Evolutionary conservation across 2,329 filamentous ascomycete species (phyloP).

Genomic region (Rhynchosporium secalis): DNA sequence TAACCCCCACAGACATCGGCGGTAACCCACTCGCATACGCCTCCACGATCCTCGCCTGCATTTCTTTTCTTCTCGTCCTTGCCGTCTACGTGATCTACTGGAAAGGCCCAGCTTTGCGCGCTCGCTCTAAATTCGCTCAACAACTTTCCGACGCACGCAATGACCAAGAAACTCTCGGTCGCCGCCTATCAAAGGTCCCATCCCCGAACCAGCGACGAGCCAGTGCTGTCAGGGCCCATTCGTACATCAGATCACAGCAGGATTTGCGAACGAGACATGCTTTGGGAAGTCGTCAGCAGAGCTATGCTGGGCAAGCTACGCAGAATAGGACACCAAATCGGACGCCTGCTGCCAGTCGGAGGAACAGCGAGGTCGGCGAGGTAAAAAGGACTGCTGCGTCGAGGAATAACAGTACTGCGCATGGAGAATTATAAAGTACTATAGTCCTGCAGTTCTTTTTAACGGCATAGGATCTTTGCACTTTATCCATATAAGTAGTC

Average conservation of each 20-base stretch:
- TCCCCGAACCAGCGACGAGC: slow-evolving; percentile 14
- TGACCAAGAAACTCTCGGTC: slow-evolving; percentile 17
- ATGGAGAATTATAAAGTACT: slow-evolving; percentile 1
- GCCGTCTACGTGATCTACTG: slow-evolving; percentile 68
- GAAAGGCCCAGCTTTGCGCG: slow-evolving; percentile 60
- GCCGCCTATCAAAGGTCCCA: slow-evolving; percentile 24
- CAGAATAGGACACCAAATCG: slow-evolving; percentile 18
- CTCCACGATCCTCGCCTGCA: slow-evolving; percentile 61
- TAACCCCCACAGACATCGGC: slow-evolving; percentile 48
- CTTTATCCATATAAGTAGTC: neutral
- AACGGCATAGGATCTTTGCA: neutral
- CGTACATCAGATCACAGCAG: slow-evolving; percentile 34
- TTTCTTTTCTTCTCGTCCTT: slow-evolving; percentile 60
- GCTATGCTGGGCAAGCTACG: slow-evolving; percentile 22
- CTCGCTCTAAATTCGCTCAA: slow-evolving; percentile 65
- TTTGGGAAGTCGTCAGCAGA: slow-evolving; percentile 30
- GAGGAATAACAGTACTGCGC: neutral
- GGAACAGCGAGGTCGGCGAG: slow-evolving; percentile 16
- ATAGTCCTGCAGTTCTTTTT: neutral
- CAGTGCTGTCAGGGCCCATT: slow-evolving; percentile 25
- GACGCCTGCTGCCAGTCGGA: slow-evolving; percentile 17
- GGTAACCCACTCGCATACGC: slow-evolving; percentile 57
- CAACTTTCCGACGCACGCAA: slow-evolving; percentile 48
- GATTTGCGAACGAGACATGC: slow-evolving; percentile 30
- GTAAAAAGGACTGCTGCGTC: neutral